phyloP scores from a whole-genome alignment of 2,329 filamentous ascomycete genomes.

The Blastomyces percursus region DNA sequence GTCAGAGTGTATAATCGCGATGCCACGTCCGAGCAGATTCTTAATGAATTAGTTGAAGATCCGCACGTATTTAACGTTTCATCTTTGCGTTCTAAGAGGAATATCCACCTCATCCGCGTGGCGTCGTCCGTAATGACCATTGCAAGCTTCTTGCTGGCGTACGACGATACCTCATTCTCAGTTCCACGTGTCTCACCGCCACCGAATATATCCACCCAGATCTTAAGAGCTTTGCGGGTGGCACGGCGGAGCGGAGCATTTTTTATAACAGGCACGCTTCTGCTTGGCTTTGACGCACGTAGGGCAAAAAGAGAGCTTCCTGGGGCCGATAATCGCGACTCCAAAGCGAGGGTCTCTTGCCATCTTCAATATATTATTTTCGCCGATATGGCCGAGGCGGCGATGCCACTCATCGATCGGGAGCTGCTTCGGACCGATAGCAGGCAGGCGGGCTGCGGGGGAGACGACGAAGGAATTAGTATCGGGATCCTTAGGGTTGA shows the following conservation, averaged over 20 bases:
- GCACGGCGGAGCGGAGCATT: not conserved
- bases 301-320: not conserved
- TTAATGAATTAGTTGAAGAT: not conserved
- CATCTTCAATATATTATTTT: not conserved
- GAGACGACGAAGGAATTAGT: not conserved
- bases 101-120: not conserved
- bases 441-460: not conserved
- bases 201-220: not conserved
- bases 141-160: not conserved
- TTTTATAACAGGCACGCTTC: not conserved
- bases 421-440: not conserved
- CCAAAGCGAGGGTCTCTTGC: not conserved
- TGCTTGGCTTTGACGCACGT: not conserved
- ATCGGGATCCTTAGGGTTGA: not conserved
- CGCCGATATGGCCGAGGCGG: no score
- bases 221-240: not conserved
- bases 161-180: not conserved
- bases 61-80: not conserved
- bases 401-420: no score
- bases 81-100: not conserved
- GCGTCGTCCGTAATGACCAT: not conserved
- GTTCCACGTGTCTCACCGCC: not conserved
- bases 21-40: not conserved
- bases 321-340: not conserved
- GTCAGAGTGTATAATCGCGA: not conserved